Conservation (phyloP, 106 monocot species). For the Phalaenopsis equestris region DNA sequence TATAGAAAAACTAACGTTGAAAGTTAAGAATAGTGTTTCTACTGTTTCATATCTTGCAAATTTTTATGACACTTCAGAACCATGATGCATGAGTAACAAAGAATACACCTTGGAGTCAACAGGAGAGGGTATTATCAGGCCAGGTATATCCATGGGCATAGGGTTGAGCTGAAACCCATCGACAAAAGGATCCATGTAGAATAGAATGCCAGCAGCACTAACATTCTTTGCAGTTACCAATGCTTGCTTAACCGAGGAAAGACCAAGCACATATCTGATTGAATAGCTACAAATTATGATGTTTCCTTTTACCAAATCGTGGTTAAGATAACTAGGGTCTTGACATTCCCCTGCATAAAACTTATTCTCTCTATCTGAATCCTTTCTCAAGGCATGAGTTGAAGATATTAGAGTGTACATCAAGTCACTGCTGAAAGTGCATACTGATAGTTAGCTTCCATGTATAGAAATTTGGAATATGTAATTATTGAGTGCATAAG, state of each 20-base stretch:
- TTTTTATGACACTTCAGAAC: not conserved
- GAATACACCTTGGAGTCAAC: slow-evolving; percentile 77
- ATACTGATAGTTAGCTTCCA: slow-evolving; percentile 4
- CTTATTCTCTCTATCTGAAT: slow-evolving; percentile 25
- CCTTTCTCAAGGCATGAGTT: slow-evolving; percentile 61
- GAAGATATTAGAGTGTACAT: slow-evolving; percentile 78
- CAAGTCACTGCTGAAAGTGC: slow-evolving; percentile 56
- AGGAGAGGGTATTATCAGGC: slow-evolving; percentile 82
- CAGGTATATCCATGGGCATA: slow-evolving; percentile 82
- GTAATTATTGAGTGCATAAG: not conserved
- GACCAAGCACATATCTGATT: slow-evolving; percentile 80
- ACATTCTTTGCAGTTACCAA: slow-evolving; percentile 79
- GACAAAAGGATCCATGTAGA: slow-evolving; percentile 91
- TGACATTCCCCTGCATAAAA: slow-evolving; percentile 92
- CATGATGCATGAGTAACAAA: not conserved
- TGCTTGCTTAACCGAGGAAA: slow-evolving; percentile 83
- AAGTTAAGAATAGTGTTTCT: too few species aligned
- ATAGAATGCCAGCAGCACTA: slow-evolving; percentile 77
- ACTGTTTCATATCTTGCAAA: too few species aligned
- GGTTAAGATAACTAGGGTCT: slow-evolving; percentile 60
- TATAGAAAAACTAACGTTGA: too few species aligned
- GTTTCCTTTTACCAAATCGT: slow-evolving; percentile 56
- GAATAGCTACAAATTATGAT: slow-evolving; percentile 84
- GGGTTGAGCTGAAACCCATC: slow-evolving; percentile 90
- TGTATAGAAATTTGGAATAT: not conserved